Evolutionary conservation across 106 monocot genomes (phyloP).

Genomic region (Agapanthus africanus): DNA sequence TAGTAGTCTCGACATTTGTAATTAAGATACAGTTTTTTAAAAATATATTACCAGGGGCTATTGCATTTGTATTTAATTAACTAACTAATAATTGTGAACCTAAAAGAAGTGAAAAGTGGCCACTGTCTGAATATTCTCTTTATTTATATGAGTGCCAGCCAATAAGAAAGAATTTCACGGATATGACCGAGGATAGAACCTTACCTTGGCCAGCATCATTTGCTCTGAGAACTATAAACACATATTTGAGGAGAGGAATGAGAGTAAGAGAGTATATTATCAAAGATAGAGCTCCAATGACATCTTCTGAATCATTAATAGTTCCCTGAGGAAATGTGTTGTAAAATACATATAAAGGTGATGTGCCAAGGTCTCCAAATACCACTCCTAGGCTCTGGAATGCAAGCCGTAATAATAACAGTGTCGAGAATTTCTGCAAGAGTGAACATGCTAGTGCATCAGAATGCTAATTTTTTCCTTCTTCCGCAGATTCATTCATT

Average conservation of each 20-base stretch:
- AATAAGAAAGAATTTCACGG: too few relatives aligned
- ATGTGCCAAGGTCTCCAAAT: slow-evolving; percentile 95
- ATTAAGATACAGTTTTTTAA: too few relatives aligned
- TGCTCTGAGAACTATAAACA: slow-evolving; percentile 75
- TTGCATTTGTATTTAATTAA: too few relatives aligned
- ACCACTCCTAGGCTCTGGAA: slow-evolving; percentile 91
- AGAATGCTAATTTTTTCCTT: too few relatives aligned
- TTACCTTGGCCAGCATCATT: slow-evolving; percentile 95
- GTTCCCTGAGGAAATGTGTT: slow-evolving; percentile 78
- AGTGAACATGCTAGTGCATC: too few relatives aligned
- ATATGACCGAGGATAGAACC: not conserved
- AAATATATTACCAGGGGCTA: too few relatives aligned
- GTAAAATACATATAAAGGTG: slow-evolving; percentile 89
- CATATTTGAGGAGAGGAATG: slow-evolving; percentile 84
- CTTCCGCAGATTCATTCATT: too few relatives aligned
- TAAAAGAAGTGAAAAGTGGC: too few relatives aligned
- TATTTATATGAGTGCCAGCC: too few relatives aligned
- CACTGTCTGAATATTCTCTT: too few relatives aligned
- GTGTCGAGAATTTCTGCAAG: slow-evolving; percentile 75
- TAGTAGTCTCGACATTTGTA: too few relatives aligned
- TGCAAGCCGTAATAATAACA: slow-evolving; percentile 61
- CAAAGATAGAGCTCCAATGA: slow-evolving; percentile 93
- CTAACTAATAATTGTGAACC: too few relatives aligned
- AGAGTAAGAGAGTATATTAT: slow-evolving; percentile 92
- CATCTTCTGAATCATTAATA: slow-evolving; percentile 62